Conservation (phyloP, 2,329 filamentous ascomycete genomes). For the Fusarium anguioides region DNA sequence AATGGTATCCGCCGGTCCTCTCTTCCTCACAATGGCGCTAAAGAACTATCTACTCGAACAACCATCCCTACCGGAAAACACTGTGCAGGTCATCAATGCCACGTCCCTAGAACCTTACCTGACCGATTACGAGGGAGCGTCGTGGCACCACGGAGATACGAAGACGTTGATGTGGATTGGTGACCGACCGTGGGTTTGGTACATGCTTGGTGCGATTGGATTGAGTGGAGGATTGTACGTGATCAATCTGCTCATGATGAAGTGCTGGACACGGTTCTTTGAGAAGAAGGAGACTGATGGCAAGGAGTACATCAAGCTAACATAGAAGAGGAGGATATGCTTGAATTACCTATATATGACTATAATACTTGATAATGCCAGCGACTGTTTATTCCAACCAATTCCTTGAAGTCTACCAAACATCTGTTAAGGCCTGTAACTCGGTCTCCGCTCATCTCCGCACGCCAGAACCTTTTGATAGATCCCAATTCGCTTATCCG, state of each 20-base stretch:
- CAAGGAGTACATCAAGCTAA: slow-evolving; percentile 39
- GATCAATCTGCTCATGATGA: slow-evolving; percentile 28
- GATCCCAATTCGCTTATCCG: too few relatives aligned
- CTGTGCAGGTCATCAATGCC: slow-evolving; percentile 46
- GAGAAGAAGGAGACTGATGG: slow-evolving; percentile 21
- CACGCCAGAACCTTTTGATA: too few relatives aligned
- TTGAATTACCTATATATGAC: slow-evolving; percentile 17
- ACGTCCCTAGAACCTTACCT: slow-evolving; percentile 47
- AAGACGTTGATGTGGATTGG: slow-evolving; percentile 62
- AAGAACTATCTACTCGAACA: slow-evolving; percentile 73
- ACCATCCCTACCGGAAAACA: slow-evolving; percentile 47
- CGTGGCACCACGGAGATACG: slow-evolving; percentile 61
- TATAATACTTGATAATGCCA: slow-evolving; percentile 24
- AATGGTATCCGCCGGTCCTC: slow-evolving; percentile 81
- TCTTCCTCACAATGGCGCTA: slow-evolving; percentile 81
- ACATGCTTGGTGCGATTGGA: slow-evolving; percentile 44
- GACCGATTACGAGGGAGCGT: slow-evolving; percentile 53
- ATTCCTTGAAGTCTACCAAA: not conserved
- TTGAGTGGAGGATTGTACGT: slow-evolving; percentile 29
- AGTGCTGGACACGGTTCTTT: slow-evolving; percentile 20
- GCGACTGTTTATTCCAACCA: slow-evolving; percentile 7
- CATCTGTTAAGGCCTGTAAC: not conserved
- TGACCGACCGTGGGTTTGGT: slow-evolving; percentile 49
- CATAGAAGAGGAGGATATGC: slow-evolving; percentile 10
- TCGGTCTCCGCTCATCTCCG: too few relatives aligned